Evolutionary conservation across 805 yeast genomes (phyloP).

Genomic region (Scheffersomyces stipitis): DNA sequence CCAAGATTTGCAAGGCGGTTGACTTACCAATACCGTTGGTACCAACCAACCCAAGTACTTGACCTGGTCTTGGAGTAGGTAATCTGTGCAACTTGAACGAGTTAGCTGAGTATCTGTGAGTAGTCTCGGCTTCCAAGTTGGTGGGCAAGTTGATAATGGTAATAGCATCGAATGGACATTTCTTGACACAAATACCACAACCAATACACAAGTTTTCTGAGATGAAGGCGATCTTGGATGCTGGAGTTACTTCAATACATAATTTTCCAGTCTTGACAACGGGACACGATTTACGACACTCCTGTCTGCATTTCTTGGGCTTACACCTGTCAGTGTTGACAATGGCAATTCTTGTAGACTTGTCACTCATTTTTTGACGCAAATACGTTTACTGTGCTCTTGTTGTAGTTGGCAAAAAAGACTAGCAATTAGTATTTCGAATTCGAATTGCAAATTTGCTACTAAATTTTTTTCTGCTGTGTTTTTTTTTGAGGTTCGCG

Average conservation of each 20-base stretch:
- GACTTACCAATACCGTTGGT: conserved; percentile 99
- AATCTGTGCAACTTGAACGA: conserved; percentile 95
- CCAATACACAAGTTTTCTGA: conserved; percentile 95
- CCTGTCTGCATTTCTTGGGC: conserved; percentile 98
- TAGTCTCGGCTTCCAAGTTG: conserved; percentile 85
- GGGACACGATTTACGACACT: conserved; percentile 95
- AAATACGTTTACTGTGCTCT: conserved; percentile 3
- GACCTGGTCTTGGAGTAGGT: conserved; percentile 99
- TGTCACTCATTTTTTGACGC: conserved; percentile 24
- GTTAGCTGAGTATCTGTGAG: conserved; percentile 97
- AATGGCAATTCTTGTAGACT: conserved; percentile 88
- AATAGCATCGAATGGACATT: conserved; percentile 97
- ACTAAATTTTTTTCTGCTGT: conserved; percentile 11
- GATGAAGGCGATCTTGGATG: conserved; percentile 88
- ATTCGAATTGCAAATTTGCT: conserved; percentile 1
- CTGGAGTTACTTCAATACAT: conserved; percentile 94
- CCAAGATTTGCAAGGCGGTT: conserved; percentile 92
- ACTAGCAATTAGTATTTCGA: conserved; percentile 4
- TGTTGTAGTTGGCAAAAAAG: conserved; percentile 15
- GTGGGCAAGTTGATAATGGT: conserved; percentile 95
- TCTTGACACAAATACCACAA: conserved; percentile 99
- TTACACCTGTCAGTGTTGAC: conserved; percentile 93
- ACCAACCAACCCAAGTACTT: conserved; percentile 96
- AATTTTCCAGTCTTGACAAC: conserved; percentile 97
- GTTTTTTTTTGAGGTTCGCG: conserved; percentile 6